Percentiles rank a stretch among this genome's conserved stretches.
phyloP scores from a whole-genome alignment of 768 basidiomycete species.

The Lactifluus pinguis region DNA sequence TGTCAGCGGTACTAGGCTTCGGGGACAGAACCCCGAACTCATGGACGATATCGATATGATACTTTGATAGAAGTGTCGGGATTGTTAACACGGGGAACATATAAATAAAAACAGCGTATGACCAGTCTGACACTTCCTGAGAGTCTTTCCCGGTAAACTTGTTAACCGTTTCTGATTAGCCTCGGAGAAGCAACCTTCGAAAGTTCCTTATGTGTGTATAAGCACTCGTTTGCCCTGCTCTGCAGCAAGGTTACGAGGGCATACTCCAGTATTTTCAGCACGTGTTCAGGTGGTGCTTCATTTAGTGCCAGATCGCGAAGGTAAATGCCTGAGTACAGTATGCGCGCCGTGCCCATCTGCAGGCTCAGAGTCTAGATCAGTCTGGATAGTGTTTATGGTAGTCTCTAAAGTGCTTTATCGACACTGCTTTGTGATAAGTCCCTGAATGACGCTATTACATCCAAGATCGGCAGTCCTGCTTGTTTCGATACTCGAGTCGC shows the following conservation, averaged over 20 bases:
- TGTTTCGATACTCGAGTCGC: too few species aligned
- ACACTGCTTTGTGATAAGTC: too few species aligned
- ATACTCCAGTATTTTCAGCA: conserved; percentile 7
- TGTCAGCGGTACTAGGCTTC: not conserved
- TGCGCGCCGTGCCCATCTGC: not conserved
- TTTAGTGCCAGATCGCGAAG: not conserved
- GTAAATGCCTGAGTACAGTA: not conserved
- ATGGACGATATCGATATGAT: conserved; percentile 10
- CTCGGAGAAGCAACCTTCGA: conserved; percentile 11
- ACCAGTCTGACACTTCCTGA: conserved; percentile 12
- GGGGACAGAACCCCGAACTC: conserved; percentile 13
- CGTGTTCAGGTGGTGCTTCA: not conserved
- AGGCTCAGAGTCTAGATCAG: conserved; percentile 10
- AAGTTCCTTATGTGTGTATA: conserved; percentile 1
- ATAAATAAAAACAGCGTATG: not conserved
- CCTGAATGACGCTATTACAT: too few species aligned
- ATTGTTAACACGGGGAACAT: not conserved
- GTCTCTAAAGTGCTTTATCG: too few species aligned
- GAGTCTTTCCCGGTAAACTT: conserved; percentile 12
- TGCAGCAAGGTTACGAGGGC: not conserved
- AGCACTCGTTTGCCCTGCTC: not conserved
- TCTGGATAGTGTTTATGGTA: not conserved
- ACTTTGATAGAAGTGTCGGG: conserved; percentile 7
- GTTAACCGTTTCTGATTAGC: conserved; percentile 12
- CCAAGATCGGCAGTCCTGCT: too few species aligned